These are phyloP conservation scores for Kodamaea kaohsiungensis DNA, from an alignment of 805 yeast genomes.

Conservation along the genomic window DNA sequence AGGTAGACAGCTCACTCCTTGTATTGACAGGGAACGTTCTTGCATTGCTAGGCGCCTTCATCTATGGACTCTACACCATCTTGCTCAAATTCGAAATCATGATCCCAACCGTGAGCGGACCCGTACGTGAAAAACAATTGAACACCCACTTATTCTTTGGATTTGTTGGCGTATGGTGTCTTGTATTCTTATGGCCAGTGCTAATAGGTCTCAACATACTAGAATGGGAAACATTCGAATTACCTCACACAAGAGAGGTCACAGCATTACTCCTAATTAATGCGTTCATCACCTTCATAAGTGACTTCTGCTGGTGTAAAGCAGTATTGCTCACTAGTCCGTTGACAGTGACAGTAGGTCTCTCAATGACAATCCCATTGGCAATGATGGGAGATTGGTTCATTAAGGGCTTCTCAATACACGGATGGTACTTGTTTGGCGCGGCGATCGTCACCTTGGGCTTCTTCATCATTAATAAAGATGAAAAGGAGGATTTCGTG, in stretches of 20 bases:
- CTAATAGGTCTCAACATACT: constrained; percentile 61
- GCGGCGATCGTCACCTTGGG: constrained; percentile 80
- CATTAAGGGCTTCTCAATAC: constrained; percentile 62
- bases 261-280: constrained; percentile 59
- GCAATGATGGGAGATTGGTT: constrained; percentile 90
- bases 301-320: constrained; percentile 95
- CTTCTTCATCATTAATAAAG: constrained; percentile 78
- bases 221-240: constrained; percentile 68
- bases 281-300: constrained; percentile 75
- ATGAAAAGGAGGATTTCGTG: constrained; percentile 64
- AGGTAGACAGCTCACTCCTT: constrained; percentile 15
- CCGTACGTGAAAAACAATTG: constrained; percentile 67
- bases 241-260: constrained; percentile 60
- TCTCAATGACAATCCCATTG: constrained; percentile 89
- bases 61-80: constrained; percentile 90
- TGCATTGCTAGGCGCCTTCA: constrained; percentile 82
- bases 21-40: constrained; percentile 69
- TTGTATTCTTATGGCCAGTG: constrained; percentile 80
- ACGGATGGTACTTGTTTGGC: constrained; percentile 69
- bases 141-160: constrained; percentile 92
- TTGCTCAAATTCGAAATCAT: constrained; percentile 68
- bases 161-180: constrained; percentile 85
- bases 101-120: constrained; percentile 21
- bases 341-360: constrained; percentile 91
- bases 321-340: constrained; percentile 94